Percentiles rank a stretch among this genome's conserved stretches.
Evolutionary conservation across 192 early-diverging fungal species (phyloP).

Genomic region (Linnemannia exigua): DNA sequence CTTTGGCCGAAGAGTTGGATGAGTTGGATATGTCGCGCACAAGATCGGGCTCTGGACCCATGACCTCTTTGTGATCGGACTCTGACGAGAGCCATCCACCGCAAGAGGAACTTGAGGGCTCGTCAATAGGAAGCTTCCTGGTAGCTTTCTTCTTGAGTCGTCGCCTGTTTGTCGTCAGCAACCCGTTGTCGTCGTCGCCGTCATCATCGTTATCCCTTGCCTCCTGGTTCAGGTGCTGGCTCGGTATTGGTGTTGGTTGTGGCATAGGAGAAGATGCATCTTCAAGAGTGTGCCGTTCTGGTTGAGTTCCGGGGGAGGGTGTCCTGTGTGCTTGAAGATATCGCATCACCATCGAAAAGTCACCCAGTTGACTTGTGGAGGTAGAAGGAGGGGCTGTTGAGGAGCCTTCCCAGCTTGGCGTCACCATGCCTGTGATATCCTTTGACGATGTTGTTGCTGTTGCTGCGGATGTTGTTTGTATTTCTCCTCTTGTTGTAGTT

Average conservation of each 20-base stretch:
- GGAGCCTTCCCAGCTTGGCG: neutral
- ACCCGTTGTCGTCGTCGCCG: neutral
- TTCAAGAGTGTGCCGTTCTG: neutral
- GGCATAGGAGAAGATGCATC: neutral
- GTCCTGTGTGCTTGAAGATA: constrained; percentile 27
- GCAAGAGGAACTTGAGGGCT: constrained; percentile 37
- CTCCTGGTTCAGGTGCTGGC: neutral
- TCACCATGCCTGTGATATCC: neutral
- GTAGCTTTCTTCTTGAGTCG: constrained; percentile 17
- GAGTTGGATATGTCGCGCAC: neutral
- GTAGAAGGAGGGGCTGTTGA: neutral
- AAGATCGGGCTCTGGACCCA: neutral
- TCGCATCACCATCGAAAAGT: constrained; percentile 21
- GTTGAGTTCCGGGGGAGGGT: neutral
- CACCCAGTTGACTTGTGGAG: constrained; percentile 10
- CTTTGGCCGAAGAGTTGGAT: neutral
- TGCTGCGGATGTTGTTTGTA: neutral
- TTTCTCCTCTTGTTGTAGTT: neutral
- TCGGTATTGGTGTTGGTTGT: neutral
- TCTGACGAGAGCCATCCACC: constrained; percentile 42
- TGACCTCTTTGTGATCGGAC: constrained; percentile 39
- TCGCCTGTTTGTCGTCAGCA: neutral
- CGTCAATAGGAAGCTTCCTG: constrained; percentile 32
- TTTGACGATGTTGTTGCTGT: neutral
- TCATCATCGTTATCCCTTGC: neutral